Percentiles rank a stretch among this genome's conserved stretches.
Evolutionary conservation across 352 stramenopile genomes (phyloP).

Genomic region (Thraustochytrium striatum): DNA sequence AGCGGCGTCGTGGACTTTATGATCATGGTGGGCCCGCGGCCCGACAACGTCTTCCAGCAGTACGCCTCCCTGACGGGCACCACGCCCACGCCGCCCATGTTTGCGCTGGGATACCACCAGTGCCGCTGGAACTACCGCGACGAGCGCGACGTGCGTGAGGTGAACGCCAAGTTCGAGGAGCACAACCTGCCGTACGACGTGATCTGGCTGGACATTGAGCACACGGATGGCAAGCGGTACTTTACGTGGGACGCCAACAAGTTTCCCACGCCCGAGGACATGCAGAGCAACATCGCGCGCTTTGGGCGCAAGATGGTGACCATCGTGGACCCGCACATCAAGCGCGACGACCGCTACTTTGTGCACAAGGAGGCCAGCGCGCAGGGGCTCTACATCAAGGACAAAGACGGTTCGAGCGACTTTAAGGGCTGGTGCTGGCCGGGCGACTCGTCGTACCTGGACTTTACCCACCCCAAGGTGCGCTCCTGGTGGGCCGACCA

Average conservation of each 20-base stretch:
- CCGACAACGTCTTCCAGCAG: slow-evolving; percentile 74
- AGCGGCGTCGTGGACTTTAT: slow-evolving; percentile 92
- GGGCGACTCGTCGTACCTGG: slow-evolving; percentile 94
- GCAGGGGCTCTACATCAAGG: slow-evolving; percentile 91
- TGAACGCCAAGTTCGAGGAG: slow-evolving; percentile 62
- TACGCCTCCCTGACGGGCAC: slow-evolving; percentile 88
- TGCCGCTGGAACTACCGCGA: slow-evolving; percentile 99
- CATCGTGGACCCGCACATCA: slow-evolving; percentile 99
- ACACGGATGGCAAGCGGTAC: slow-evolving; percentile 97
- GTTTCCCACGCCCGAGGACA: slow-evolving; percentile 88
- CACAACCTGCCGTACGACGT: slow-evolving; percentile 98
- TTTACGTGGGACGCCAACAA: slow-evolving; percentile 93
- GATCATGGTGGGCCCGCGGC: slow-evolving; percentile 80
- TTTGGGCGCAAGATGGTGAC: slow-evolving; percentile 95
- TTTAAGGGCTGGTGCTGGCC: slow-evolving; percentile 99
- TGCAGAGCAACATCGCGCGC: slow-evolving; percentile 84
- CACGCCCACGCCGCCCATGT: slow-evolving; percentile 86
- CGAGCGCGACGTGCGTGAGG: slow-evolving; percentile 85
- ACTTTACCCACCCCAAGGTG: slow-evolving; percentile 89
- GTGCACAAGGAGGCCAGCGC: slow-evolving; percentile 72
- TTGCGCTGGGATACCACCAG: slow-evolving; percentile 96
- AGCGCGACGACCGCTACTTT: slow-evolving; percentile 88
- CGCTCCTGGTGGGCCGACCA: slow-evolving; percentile 92
- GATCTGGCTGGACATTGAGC: slow-evolving; percentile 99
- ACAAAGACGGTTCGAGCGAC: slow-evolving; percentile 84